Conservation (phyloP, 2,329 filamentous ascomycete species). For the Scleromitrula shiraiana region DNA sequence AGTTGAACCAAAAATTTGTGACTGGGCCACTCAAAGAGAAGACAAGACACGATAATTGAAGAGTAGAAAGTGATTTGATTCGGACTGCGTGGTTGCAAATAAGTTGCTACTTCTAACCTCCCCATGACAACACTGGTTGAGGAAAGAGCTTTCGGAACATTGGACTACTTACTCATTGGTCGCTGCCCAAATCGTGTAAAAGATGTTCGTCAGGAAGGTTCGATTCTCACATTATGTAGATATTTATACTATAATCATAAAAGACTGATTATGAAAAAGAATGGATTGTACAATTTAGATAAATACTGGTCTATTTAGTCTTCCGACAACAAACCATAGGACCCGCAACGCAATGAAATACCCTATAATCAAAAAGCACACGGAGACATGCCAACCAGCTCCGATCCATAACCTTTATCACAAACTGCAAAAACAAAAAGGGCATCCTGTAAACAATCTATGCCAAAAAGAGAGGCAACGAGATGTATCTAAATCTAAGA, state of each 20-base stretch:
- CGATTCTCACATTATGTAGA: background rate
- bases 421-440: slow-evolving; percentile 21
- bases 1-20: slow-evolving; percentile 16
- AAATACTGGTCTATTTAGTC: slow-evolving; percentile 18
- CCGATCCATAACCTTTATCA: slow-evolving; percentile 25
- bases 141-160: slow-evolving; percentile 5
- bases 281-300: slow-evolving; percentile 12
- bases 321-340: slow-evolving; percentile 16
- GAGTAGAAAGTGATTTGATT: slow-evolving; percentile 32
- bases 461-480: slow-evolving; percentile 17
- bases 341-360: slow-evolving; percentile 22
- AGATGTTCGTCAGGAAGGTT: too few relatives aligned
- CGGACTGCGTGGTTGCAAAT: too few relatives aligned
- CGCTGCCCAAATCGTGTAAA: too few relatives aligned
- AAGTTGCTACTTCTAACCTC: background rate
- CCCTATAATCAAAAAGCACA: slow-evolving; percentile 26
- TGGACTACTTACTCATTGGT: too few relatives aligned
- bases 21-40: slow-evolving; percentile 5
- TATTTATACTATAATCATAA: background rate
- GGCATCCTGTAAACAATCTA: slow-evolving; percentile 13
- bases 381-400: slow-evolving; percentile 23
- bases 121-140: slow-evolving; percentile 2
- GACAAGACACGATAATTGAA: slow-evolving; percentile 21
- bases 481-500: slow-evolving; percentile 18
- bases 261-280: background rate